phyloP scores from a whole-genome alignment of 129 eudicot species.

The Smallanthus sonchifolius region DNA sequence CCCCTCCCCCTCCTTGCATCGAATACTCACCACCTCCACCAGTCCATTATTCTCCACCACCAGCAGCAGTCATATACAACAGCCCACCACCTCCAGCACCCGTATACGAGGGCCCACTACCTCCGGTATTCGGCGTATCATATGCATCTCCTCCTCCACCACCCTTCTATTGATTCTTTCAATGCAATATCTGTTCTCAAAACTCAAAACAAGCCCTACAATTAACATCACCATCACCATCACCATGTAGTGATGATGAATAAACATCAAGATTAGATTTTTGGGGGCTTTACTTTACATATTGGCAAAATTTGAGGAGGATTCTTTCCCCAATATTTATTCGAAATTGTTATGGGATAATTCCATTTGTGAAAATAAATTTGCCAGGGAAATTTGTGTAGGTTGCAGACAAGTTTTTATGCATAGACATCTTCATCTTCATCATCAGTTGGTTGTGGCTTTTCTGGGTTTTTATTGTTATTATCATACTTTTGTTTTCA shows the following conservation, averaged over 20 bases:
- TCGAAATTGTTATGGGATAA: conserved; percentile 49
- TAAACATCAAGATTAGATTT: conserved; percentile 19
- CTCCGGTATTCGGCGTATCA: conserved; percentile 59
- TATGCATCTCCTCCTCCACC: conserved; percentile 90
- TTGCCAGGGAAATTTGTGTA: conserved; percentile 45
- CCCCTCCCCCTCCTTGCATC: conserved; percentile 40
- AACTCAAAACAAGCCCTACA: conserved; percentile 29
- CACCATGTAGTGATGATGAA: conserved; percentile 33
- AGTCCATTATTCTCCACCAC: conserved; percentile 40
- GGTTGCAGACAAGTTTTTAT: conserved; percentile 62
- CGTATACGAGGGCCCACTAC: conserved; percentile 61
- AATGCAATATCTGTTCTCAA: conserved; percentile 30
- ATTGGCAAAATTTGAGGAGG: conserved; percentile 20
- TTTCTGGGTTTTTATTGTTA: conserved; percentile 45
- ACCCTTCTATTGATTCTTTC: conserved; percentile 84
- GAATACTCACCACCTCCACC: conserved; percentile 45
- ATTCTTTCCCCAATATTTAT: conserved; percentile 47
- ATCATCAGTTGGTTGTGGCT: conserved; percentile 24
- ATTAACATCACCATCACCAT: conserved; percentile 28
- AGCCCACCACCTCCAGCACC: conserved; percentile 57
- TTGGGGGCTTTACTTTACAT: conserved; percentile 30
- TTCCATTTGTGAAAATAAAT: conserved; percentile 68
- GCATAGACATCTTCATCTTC: conserved; percentile 44
- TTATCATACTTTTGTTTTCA: conserved; percentile 46
- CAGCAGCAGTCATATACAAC: conserved; percentile 21